These are phyloP conservation scores for Yarrowia sp. DNA, from an alignment of 805 yeast genomes.

Conservation along the genomic window DNA sequence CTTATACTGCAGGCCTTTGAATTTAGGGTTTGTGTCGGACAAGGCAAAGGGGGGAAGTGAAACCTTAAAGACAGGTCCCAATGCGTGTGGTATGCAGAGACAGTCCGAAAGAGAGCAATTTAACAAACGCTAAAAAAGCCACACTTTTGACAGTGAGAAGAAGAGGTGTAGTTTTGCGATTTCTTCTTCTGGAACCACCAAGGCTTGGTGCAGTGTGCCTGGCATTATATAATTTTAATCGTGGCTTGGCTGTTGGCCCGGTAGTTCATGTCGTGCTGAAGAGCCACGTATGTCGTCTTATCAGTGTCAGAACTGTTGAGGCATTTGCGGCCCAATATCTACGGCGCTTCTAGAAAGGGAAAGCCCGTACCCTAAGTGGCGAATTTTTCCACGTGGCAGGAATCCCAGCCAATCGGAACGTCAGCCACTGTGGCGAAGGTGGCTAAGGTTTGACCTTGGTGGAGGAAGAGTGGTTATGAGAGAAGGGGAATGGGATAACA, in stretches of 20 bases:
- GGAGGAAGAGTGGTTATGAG: background rate
- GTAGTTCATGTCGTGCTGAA: background rate
- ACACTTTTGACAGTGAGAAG: background rate
- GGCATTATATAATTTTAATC: conserved; percentile 5
- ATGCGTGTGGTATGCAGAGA: background rate
- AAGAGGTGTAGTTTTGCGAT: no score
- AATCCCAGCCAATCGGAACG: background rate
- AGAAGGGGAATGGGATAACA: background rate
- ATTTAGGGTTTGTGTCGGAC: background rate
- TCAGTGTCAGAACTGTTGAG: no score
- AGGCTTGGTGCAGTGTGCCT: conserved; percentile 1
- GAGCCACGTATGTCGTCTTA: background rate
- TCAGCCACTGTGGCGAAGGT: conserved; percentile 1
- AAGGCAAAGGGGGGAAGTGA: background rate
- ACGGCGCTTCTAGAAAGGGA: background rate
- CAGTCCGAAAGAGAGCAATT: background rate
- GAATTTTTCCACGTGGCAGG: background rate
- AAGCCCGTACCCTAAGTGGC: conserved; percentile 12
- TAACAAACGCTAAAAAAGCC: background rate
- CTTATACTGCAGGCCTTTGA: conserved; percentile 5
- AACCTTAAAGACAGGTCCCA: background rate
- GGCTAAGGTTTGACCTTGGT: background rate
- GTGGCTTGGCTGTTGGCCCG: background rate
- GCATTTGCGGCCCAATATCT: background rate
- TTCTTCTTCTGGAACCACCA: no score